phyloP scores from a whole-genome alignment of 176 grass and related monocot species.

The Chloris gayana region DNA sequence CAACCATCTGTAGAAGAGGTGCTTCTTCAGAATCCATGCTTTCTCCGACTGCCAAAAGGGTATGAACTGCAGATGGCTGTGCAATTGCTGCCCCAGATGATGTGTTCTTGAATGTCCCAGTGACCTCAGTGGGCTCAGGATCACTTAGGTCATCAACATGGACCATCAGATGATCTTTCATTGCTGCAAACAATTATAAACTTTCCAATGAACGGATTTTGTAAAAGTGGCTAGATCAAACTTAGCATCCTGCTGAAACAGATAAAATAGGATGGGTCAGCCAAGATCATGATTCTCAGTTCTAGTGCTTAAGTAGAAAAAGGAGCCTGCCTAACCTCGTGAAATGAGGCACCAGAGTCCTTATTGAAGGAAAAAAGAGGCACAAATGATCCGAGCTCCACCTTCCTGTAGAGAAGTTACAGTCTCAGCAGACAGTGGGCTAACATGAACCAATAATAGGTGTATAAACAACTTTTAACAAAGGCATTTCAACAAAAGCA shows the following conservation, averaged over 20 bases:
- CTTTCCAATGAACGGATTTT: constrained; percentile 36
- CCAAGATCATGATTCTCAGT: not conserved
- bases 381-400: constrained; percentile 51
- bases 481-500: constrained; percentile 11
- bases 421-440: constrained; percentile 17
- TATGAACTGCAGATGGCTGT: constrained; percentile 16
- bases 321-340: constrained; percentile 19
- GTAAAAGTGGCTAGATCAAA: constrained; percentile 33
- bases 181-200: constrained; percentile 36
- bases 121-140: constrained; percentile 38
- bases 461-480: not conserved
- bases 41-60: constrained; percentile 39
- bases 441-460: not conserved
- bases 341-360: constrained; percentile 32
- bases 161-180: constrained; percentile 62
- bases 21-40: constrained; percentile 61
- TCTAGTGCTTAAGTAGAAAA: constrained; percentile 8
- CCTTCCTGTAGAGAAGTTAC: constrained; percentile 37
- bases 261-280: constrained; percentile 20
- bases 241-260: constrained; percentile 30
- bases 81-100: constrained; percentile 35
- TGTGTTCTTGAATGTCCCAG: constrained; percentile 34
- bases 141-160: constrained; percentile 51
- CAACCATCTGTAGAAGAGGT: constrained; percentile 68
- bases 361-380: constrained; percentile 35